phyloP scores from a whole-genome alignment of 345 rosid species.

The Acer saccharum region DNA sequence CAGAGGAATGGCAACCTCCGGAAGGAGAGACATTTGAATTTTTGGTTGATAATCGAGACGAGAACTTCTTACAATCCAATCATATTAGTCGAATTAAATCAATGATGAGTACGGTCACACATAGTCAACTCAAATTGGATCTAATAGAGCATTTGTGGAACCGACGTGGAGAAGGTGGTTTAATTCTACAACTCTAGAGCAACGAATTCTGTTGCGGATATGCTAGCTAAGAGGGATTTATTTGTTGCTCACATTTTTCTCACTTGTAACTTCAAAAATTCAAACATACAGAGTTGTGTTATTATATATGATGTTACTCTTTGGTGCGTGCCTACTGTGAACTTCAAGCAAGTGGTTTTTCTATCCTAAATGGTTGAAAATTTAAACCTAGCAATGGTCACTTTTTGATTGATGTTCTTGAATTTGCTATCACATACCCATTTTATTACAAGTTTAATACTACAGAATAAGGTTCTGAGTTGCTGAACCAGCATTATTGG shows the following conservation, averaged over 20 bases:
- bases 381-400: neutral
- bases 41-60: too few relatives aligned
- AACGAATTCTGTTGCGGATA: too few relatives aligned
- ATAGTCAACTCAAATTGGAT: too few relatives aligned
- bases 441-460: neutral
- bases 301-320: constrained; percentile 60
- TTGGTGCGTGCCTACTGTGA: constrained; percentile 85
- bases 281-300: constrained; percentile 56
- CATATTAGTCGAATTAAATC: too few relatives aligned
- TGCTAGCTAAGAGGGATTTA: too few relatives aligned
- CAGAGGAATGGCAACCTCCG: too few relatives aligned
- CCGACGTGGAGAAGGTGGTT: too few relatives aligned
- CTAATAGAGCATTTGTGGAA: too few relatives aligned
- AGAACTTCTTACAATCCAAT: too few relatives aligned
- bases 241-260: constrained; percentile 1
- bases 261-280: constrained; percentile 45
- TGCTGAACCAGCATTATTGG: neutral
- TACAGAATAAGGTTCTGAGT: neutral
- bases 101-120: too few relatives aligned
- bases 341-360: constrained; percentile 66
- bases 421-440: neutral
- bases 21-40: too few relatives aligned
- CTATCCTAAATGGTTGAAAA: neutral
- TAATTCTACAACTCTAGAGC: too few relatives aligned
- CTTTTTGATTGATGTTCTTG: neutral